Conservation (phyloP, 164 flowering plant genomes). For the Malania oleifera region DNA sequence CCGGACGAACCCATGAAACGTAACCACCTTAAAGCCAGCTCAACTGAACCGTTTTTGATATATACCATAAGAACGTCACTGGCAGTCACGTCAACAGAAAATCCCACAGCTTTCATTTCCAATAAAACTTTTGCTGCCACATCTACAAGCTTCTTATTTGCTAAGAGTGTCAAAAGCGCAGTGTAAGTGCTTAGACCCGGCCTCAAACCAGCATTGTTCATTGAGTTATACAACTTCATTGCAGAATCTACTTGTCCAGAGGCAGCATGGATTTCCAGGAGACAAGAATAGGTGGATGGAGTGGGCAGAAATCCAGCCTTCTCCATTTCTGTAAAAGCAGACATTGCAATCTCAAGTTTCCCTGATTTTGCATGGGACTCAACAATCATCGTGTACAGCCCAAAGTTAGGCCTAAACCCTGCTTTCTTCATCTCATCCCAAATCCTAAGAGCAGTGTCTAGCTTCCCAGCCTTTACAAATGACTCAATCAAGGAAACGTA, state of each 20-base stretch:
- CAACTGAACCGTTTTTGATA: conserved; percentile 87
- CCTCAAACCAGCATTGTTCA: conserved; percentile 87
- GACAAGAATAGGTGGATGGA: conserved; percentile 85
- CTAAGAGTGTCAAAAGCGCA: conserved; percentile 70
- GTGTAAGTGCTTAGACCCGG: conserved; percentile 86
- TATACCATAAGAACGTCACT: conserved; percentile 94
- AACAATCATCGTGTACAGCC: conserved; percentile 74
- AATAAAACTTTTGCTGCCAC: conserved; percentile 93
- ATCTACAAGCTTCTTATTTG: conserved; percentile 91
- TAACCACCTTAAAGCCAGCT: conserved; percentile 91
- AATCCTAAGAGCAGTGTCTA: conserved; percentile 67
- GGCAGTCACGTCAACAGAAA: conserved; percentile 84
- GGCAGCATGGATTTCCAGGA: conserved; percentile 89
- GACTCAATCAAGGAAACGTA: conserved; percentile 88
- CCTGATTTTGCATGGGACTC: conserved; percentile 98
- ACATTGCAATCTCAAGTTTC: conserved; percentile 86
- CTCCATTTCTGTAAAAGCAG: conserved; percentile 86
- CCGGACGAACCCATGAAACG: conserved; percentile 96
- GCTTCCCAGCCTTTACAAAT: conserved; percentile 85
- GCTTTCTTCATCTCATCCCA: conserved; percentile 98
- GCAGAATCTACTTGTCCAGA: conserved; percentile 88
- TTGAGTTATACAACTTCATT: conserved; percentile 89
- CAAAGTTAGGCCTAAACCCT: conserved; percentile 90
- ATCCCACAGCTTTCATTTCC: conserved; percentile 94
- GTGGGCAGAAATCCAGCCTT: conserved; percentile 91